Conservation (phyloP, 139 green algal genomes). For the Chlorella sp. region DNA sequence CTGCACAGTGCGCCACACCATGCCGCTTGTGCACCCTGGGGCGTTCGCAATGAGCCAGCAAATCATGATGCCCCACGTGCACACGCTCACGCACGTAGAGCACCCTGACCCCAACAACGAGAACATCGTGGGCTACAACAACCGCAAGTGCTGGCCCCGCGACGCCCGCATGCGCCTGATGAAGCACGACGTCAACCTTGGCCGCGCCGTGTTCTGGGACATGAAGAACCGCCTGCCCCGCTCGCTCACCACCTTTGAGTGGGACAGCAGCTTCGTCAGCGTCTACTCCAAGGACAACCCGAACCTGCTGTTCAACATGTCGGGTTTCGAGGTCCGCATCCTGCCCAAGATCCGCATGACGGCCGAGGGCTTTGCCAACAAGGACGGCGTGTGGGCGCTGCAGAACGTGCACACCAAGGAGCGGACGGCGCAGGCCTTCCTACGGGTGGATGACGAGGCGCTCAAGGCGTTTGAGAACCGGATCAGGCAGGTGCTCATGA, state of each 20-base stretch:
- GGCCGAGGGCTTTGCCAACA: slow-evolving; percentile 82
- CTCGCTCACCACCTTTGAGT: slow-evolving; percentile 95
- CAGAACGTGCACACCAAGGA: slow-evolving; percentile 98
- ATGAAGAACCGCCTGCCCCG: slow-evolving; percentile 85
- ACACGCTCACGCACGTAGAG: too few relatives aligned
- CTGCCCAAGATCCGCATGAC: slow-evolving; percentile 92
- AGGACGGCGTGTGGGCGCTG: slow-evolving; percentile 97
- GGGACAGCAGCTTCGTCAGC: slow-evolving; percentile 91
- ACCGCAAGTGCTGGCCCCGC: slow-evolving; percentile 96
- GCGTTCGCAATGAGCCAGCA: too few relatives aligned
- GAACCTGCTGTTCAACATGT: slow-evolving; percentile 99
- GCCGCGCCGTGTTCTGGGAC: slow-evolving; percentile 91
- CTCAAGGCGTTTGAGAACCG: slow-evolving; percentile 91
- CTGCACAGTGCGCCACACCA: too few relatives aligned
- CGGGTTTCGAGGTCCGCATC: slow-evolving; percentile 96
- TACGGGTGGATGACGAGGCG: slow-evolving; percentile 96
- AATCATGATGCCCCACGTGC: too few relatives aligned
- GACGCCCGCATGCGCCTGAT: slow-evolving; percentile 99
- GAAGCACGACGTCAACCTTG: slow-evolving; percentile 99
- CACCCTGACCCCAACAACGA: slow-evolving; percentile 99
- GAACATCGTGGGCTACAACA: slow-evolving; percentile 99
- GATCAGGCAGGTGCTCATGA: slow-evolving; percentile 98
- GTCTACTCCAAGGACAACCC: slow-evolving; percentile 98
- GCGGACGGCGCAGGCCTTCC: slow-evolving; percentile 88
- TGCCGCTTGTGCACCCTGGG: too few relatives aligned